phyloP scores from a whole-genome alignment of 257 asterid species.

The Ocimum tenuiflorum region DNA sequence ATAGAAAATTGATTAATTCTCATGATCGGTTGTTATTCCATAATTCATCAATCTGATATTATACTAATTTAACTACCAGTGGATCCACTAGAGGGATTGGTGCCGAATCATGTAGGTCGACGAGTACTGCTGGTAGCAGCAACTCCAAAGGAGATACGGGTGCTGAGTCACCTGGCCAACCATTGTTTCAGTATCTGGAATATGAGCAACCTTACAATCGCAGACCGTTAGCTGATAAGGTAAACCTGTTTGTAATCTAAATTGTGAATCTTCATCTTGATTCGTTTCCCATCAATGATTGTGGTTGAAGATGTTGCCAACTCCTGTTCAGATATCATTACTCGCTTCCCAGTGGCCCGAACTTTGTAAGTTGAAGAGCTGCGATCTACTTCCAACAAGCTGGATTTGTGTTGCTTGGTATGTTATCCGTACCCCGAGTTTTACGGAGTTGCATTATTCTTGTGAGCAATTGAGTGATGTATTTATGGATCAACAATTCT shows the following conservation, averaged over 20 bases:
- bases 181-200: constrained; percentile 56
- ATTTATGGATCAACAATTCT: constrained; percentile 16
- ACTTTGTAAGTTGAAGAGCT: constrained; percentile 56
- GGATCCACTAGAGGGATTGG: constrained; percentile 29
- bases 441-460: background rate
- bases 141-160: constrained; percentile 32
- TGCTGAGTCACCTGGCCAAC: constrained; percentile 32
- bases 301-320: constrained; percentile 17
- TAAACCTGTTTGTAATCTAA: constrained; percentile 15
- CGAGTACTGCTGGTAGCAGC: constrained; percentile 38
- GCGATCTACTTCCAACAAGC: constrained; percentile 74
- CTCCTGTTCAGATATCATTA: constrained; percentile 44
- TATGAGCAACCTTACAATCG: constrained; percentile 57
- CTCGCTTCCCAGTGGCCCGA: constrained; percentile 56
- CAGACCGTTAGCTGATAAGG: constrained; percentile 63
- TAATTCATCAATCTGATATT: constrained; percentile 10
- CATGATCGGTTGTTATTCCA: background rate
- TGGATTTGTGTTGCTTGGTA: constrained; percentile 95
- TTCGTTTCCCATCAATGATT: constrained; percentile 12
- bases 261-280: background rate
- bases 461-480: background rate
- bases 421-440: constrained; percentile 6
- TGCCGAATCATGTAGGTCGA: constrained; percentile 40
- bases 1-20: background rate
- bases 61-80: no score